A percentile compares a stretch with the other conserved stretches of the same genome.
Evolutionary conservation across 805 yeast genomes (phyloP).

Genomic region (Saccharomycopsis sp.): DNA sequence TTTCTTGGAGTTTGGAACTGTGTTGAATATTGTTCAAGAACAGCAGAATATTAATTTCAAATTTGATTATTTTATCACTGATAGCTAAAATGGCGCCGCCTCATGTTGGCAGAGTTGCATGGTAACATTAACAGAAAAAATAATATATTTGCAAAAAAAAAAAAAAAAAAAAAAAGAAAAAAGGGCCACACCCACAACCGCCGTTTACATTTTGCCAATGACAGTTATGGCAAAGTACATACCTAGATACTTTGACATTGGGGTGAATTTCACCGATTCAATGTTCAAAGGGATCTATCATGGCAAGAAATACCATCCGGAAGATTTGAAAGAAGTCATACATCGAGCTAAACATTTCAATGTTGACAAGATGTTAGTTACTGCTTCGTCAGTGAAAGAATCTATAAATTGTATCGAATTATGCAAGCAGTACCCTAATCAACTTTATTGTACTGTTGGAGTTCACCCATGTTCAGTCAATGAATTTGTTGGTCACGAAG

Average conservation of each 20-base stretch:
- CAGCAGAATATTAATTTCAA: slow-evolving; percentile 23
- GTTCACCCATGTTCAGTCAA: slow-evolving; percentile 89
- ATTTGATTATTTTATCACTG: neutral
- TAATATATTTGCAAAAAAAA: neutral
- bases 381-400: slow-evolving; percentile 75
- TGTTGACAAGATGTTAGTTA: slow-evolving; percentile 66
- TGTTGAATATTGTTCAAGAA: slow-evolving; percentile 45
- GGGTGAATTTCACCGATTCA: slow-evolving; percentile 77
- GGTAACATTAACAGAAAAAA: no score
- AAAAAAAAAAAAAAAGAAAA: neutral
- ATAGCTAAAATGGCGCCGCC: no score
- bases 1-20: slow-evolving; percentile 13
- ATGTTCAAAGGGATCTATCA: slow-evolving; percentile 83
- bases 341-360: slow-evolving; percentile 56
- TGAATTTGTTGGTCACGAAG: slow-evolving; percentile 37
- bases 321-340: slow-evolving; percentile 60
- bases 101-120: no score
- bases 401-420: slow-evolving; percentile 54
- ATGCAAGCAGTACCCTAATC: slow-evolving; percentile 33
- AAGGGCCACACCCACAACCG: neutral
- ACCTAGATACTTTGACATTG: slow-evolving; percentile 37
- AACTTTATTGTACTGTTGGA: slow-evolving; percentile 70
- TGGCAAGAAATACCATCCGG: slow-evolving; percentile 57
- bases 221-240: neutral
- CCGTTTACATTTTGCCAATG: neutral